Base-by-base conservation (phyloP, 2,329 filamentous ascomycete genomes). In the Decorospora gaudefroyi region DNA sequence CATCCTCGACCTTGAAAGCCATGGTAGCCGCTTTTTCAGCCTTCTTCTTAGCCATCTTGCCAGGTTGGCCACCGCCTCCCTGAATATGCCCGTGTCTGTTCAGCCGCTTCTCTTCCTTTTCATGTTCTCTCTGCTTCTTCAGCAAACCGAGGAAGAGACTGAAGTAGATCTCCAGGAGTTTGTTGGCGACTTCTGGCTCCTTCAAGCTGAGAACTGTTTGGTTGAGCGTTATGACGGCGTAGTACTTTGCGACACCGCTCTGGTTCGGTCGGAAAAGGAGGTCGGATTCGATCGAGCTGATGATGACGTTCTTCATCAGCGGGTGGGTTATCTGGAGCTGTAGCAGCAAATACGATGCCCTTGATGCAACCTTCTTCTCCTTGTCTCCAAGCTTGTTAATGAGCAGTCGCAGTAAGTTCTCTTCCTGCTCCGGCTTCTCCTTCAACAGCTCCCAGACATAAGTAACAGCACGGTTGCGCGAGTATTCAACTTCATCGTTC, bases 311-410 rank as follows among this genome's bases (percentile, higher is more conserved):
- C 71, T 96, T 97, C 93, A 99, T 99, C 41, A 89, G 80, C 0
- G 93, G 93, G 68, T 99, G 93, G 0, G 86, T 84, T 46, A 85
- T 87, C 64, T 96, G 83, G 6, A 99, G 78, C 67, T 99, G 93
- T 38, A 99, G 78, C n/a, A 99, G 77, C 30, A 97, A 80, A 70
- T 96, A 95, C 0, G 93, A 97, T 2, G 92, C 87, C 48, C 91
- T 84, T 3, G 93, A 99, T 1, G 93, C 86, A 61, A 99, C 95
- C 72, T 97, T 99, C 68, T 90, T 90, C 55, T 95, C 90, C 30
- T 87, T 88, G 67, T 99, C 93, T 60, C 95, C 92, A 17, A 99
- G 82, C 72, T 99, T 99, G 76, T 97, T 97, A 57, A 99, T 90
- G 45, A 99, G 75, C 42, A 99, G 76, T 40, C 92, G 85, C 49